Conservation (phyloP, 306 rosid genomes). For the Prunus mume region DNA sequence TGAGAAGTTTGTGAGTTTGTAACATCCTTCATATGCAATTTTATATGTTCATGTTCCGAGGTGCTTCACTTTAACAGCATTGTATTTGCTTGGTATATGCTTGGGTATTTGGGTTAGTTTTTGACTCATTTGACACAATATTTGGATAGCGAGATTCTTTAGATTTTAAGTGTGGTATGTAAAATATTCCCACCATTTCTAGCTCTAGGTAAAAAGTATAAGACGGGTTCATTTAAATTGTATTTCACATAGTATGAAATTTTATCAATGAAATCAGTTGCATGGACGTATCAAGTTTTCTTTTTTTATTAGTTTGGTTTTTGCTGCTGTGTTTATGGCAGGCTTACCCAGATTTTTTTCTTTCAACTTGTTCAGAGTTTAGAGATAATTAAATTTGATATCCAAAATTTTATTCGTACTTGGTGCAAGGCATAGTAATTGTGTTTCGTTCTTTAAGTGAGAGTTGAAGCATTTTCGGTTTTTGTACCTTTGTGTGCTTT, state of each 20-base stretch:
- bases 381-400: not conserved
- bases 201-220: not conserved
- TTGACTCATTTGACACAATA: not conserved
- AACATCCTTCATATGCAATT: not conserved
- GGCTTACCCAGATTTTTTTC: not conserved
- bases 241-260: not conserved
- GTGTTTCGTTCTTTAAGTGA: not conserved
- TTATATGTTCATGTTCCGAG: not conserved
- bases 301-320: not conserved
- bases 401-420: not conserved
- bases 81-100: not conserved
- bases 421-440: not conserved
- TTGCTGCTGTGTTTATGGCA: not conserved
- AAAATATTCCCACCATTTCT: not conserved
- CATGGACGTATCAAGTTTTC: not conserved
- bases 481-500: too few relatives aligned
- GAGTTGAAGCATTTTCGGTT: not conserved
- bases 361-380: not conserved
- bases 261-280: not conserved
- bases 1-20: not conserved
- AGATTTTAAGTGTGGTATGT: not conserved
- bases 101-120: constrained; percentile 1
- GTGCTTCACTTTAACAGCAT: not conserved
- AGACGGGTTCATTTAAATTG: not conserved
- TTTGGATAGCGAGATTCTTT: not conserved